phyloP scores from a whole-genome alignment of 2,329 filamentous ascomycete species.

The Colletotrichum sp. region DNA sequence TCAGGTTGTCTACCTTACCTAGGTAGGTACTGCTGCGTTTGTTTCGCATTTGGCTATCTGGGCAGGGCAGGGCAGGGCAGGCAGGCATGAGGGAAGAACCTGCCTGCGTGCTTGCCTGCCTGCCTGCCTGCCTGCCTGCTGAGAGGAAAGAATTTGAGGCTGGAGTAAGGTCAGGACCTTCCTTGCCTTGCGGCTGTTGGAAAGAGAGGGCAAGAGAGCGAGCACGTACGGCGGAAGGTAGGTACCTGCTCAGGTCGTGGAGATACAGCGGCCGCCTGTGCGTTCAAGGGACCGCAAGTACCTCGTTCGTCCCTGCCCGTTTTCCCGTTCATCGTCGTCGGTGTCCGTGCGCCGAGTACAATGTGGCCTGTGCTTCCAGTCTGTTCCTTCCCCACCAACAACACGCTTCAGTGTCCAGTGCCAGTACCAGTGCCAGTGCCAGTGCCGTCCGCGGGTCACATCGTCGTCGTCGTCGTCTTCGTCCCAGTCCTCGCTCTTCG shows the following conservation, averaged over 20 bases:
- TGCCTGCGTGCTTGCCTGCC: not conserved
- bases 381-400: not conserved
- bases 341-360: not conserved
- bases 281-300: conserved; percentile 8
- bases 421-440: not conserved
- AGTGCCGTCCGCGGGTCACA: not conserved
- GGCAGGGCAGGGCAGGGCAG: not conserved
- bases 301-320: not conserved
- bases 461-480: not conserved
- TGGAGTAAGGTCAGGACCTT: not conserved
- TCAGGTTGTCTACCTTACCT: not conserved
- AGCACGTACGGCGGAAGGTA: not conserved
- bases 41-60: not conserved
- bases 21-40: not conserved
- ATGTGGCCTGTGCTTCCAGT: not conserved
- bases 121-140: not conserved
- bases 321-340: not conserved
- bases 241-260: not conserved
- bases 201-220: not conserved
- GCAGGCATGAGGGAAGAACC: not conserved
- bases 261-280: conserved; percentile 19
- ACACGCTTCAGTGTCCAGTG: not conserved
- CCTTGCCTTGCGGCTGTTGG: not conserved
- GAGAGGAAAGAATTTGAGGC: not conserved
- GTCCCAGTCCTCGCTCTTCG: not conserved